Percentiles rank a stretch among this genome's conserved stretches.
Evolutionary conservation across 2,329 filamentous ascomycete genomes (phyloP).

Genomic region (Diaporthe citriasiana): DNA sequence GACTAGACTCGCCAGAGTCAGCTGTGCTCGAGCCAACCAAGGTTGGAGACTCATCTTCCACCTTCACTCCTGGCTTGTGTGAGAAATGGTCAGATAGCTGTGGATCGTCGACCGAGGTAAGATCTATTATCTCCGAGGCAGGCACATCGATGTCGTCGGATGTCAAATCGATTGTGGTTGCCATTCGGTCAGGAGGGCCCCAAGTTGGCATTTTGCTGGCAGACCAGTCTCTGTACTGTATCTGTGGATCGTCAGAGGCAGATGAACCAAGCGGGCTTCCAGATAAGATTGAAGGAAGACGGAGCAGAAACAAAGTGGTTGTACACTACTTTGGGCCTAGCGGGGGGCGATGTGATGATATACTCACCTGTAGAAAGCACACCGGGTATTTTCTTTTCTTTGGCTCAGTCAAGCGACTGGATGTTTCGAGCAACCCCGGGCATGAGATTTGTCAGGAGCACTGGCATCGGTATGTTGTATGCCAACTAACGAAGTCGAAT

Average conservation of each 20-base stretch:
- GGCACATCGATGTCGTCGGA: background rate
- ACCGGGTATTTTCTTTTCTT: background rate
- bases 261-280: background rate
- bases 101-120: background rate
- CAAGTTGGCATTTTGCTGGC: background rate
- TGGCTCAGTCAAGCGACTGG: background rate
- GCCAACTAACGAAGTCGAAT: background rate
- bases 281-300: background rate
- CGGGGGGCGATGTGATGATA: background rate
- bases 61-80: background rate
- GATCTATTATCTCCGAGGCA: background rate
- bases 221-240: background rate
- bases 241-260: background rate
- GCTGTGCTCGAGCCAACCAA: background rate
- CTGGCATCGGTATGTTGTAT: background rate
- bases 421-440: too few relatives aligned
- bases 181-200: background rate
- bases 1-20: background rate
- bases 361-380: background rate
- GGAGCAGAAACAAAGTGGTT: background rate
- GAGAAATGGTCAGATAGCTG: background rate
- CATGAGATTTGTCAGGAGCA: background rate
- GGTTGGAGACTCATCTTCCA: slow-evolving; percentile 12
- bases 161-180: background rate
- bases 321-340: background rate